Evolutionary conservation across 805 yeast genomes (phyloP), one percentile per base, ranked within the genome.

Genomic region (Candida parachauliodes): DNA sequence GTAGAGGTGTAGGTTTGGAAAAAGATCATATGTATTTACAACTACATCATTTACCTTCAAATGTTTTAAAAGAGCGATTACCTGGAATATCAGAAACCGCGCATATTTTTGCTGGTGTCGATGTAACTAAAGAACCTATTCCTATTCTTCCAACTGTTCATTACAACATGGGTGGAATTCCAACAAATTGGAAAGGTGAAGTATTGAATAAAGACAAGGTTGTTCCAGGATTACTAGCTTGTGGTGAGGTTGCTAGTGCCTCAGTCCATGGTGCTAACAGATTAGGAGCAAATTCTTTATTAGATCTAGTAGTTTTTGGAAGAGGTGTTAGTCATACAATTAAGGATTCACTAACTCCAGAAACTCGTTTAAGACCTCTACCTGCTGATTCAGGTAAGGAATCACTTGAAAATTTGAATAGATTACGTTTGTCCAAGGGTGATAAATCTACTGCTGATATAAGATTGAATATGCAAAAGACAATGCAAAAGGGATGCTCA

Each of bases 21-120:
- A 86, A 85, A 70, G 98, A 91, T 68, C 98, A 93, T 77, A 85
- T 93, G 79, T 82, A 61, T 75, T 77, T 91, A 63, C 98, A 91
- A 74, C 78, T 91, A 63, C 81, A 89, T 41, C 98, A 91, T 63
- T 73, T 91, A 58, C 98, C 98, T 37, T 83, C 96, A 30, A 69
- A 83, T 40, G 96, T 91, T 32, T 74, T 91, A 59, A 77, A 87
- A 62, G 97, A 89, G 74, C 84, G 98, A 75, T 77, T 91, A 57
- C 98, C 98, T 53, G 98, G 98, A 83, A 91, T 91, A 55, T 91
- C 98, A 48, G 97, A 91, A 73, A 91, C 98, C 43, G 98, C 98
- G 32, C 83, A 88, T 49, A 91, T 91, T 66, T 91, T 91, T 59
- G 98, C 98, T 34, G 98, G 98, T 76, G 98, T 91, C 49, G 98